Evolutionary conservation across 164 flowering plant species (phyloP).

Genomic region (Warburgia ugandensis): DNA sequence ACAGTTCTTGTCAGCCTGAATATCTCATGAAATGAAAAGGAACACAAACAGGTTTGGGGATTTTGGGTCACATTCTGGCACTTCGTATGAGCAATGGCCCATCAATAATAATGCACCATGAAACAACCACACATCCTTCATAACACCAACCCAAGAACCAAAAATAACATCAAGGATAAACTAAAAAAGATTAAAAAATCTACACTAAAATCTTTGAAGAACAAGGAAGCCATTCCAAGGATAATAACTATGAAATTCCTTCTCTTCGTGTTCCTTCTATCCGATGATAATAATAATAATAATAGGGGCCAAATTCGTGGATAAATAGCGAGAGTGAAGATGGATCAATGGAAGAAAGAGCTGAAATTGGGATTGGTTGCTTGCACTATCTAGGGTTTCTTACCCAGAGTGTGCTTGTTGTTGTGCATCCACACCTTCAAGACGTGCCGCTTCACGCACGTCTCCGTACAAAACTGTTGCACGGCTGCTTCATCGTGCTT

Average conservation of each 20-base stretch:
- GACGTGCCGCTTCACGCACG: constrained; percentile 34
- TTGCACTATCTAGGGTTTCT: constrained; percentile 14
- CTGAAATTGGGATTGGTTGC: background rate
- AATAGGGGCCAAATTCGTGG: background rate
- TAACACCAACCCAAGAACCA: background rate
- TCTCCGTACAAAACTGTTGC: constrained; percentile 37
- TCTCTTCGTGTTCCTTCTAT: too few species aligned
- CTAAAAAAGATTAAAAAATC: background rate
- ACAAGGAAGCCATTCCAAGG: too few species aligned
- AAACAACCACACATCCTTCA: background rate
- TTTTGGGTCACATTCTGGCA: too few species aligned
- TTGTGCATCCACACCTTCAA: constrained; percentile 56
- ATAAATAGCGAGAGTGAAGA: background rate
- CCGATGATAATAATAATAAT: too few species aligned
- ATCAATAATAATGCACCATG: constrained; percentile 1
- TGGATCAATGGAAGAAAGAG: background rate
- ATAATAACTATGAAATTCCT: too few species aligned
- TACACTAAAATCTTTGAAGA: too few species aligned
- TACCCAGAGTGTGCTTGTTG: constrained; percentile 26
- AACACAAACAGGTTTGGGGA: too few species aligned
- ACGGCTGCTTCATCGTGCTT: constrained; percentile 34
- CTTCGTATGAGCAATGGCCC: background rate
- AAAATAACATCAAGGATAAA: background rate
- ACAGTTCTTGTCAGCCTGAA: background rate
- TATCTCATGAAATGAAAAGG: background rate